Evolutionary conservation across 1,139 yeast species (phyloP).

Genomic region (Taphrina confusa): DNA sequence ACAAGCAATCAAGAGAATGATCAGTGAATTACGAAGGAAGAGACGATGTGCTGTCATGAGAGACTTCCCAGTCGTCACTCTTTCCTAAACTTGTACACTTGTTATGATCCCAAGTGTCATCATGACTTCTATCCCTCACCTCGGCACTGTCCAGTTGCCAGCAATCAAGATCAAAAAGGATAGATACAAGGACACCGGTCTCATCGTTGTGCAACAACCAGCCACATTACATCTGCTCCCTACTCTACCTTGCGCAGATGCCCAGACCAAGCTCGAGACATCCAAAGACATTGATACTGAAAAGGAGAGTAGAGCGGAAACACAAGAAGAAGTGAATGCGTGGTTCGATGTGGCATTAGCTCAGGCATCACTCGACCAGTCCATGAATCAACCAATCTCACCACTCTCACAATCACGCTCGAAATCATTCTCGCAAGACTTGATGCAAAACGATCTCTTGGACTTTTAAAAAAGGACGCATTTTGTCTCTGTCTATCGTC

Average conservation of each 20-base stretch:
- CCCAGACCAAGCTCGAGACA: no score
- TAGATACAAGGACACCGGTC: background rate
- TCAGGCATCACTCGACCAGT: background rate
- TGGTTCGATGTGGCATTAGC: background rate
- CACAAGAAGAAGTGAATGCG: background rate
- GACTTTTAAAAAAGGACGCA: background rate
- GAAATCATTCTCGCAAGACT: no score
- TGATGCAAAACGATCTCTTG: no score
- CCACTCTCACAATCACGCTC: no score
- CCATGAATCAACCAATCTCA: background rate
- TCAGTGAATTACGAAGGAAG: no score
- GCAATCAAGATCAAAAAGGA: background rate
- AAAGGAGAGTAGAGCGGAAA: background rate
- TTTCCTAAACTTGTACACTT: no score
- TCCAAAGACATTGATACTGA: no score
- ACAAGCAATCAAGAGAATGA: no score
- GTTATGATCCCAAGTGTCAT: no score
- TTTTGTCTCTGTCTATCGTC: background rate
- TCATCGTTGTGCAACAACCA: background rate
- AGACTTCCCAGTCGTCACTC: no score
- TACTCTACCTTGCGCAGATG: no score
- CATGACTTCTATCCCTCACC: background rate
- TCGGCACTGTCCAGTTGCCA: slow-evolving; percentile 4
- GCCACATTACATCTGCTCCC: background rate
- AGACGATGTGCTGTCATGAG: no score